These are phyloP conservation scores for Fusarium subtropicale DNA, from an alignment of 2,329 filamentous ascomycete species.

Conservation along the genomic window DNA sequence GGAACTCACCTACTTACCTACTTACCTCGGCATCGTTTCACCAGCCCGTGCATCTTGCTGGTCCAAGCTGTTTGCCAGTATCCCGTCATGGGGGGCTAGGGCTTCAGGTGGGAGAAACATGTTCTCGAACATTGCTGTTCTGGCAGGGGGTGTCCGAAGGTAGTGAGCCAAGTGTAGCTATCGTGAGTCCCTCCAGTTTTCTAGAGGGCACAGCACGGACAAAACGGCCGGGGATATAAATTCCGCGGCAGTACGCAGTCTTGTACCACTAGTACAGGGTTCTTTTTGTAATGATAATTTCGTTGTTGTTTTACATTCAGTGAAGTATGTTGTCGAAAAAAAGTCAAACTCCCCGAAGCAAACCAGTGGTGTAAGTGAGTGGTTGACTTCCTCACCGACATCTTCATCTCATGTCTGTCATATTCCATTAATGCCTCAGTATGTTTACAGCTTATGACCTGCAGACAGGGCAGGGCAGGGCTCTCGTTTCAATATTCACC, in stretches of 20 bases:
- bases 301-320: constrained; percentile 25
- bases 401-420: constrained; percentile 8
- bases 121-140: constrained; percentile 28
- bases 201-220: background rate
- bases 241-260: constrained; percentile 1
- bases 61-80: constrained; percentile 17
- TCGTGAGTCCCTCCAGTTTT: constrained; percentile 8
- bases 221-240: constrained; percentile 1
- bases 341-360: background rate
- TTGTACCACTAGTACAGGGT: constrained; percentile 12
- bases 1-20: constrained; percentile 4
- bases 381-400: background rate
- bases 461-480: constrained; percentile 15
- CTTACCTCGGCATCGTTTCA: constrained; percentile 31
- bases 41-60: constrained; percentile 23
- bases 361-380: constrained; percentile 2
- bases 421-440: constrained; percentile 12
- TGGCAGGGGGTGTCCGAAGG: background rate
- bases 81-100: constrained; percentile 3
- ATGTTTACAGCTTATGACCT: constrained; percentile 8
- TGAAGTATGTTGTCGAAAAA: background rate
- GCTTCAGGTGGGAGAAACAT: constrained; percentile 24
- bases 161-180: constrained; percentile 8
- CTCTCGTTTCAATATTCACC: constrained; percentile 36
- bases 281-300: constrained; percentile 12